Percentiles rank a stretch among this genome's conserved stretches.
These are phyloP conservation scores for Xylaria multiplex DNA, from an alignment of 2,329 filamentous ascomycete genomes.

Conservation along the genomic window DNA sequence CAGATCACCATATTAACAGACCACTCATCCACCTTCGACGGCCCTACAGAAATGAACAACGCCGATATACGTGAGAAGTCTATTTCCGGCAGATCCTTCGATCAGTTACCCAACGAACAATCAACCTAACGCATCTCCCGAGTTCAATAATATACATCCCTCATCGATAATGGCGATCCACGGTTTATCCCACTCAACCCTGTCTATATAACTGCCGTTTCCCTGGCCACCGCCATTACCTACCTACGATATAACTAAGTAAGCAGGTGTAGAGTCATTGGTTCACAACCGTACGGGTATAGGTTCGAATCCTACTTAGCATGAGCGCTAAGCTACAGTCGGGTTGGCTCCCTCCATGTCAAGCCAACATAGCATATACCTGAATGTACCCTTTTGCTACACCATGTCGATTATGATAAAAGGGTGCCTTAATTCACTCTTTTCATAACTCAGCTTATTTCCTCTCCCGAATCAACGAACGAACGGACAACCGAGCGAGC, in stretches of 20 bases:
- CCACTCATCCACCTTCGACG: not conserved
- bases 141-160: conserved; percentile 1
- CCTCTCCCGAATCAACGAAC: conserved; percentile 1
- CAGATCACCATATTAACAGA: not conserved
- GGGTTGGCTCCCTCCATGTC: not conserved
- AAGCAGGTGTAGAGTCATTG: not conserved
- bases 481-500: conserved; percentile 1
- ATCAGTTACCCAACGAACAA: not conserved
- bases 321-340: not conserved
- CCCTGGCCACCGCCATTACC: not conserved
- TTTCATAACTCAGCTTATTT: conserved; percentile 15
- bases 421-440: not conserved
- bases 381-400: not conserved
- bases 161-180: conserved; percentile 5
- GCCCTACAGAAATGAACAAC: conserved; percentile 6
- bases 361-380: not conserved
- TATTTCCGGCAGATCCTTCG: not conserved
- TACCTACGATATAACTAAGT: conserved; percentile 15
- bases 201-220: not conserved
- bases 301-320: conserved; percentile 2
- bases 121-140: not conserved
- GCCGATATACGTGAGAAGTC: not conserved
- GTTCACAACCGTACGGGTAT: conserved; percentile 1
- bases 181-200: conserved; percentile 10
- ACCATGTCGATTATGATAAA: conserved; percentile 7